phyloP scores from a whole-genome alignment of 306 rosid species.

The Cucurbita maxima region DNA sequence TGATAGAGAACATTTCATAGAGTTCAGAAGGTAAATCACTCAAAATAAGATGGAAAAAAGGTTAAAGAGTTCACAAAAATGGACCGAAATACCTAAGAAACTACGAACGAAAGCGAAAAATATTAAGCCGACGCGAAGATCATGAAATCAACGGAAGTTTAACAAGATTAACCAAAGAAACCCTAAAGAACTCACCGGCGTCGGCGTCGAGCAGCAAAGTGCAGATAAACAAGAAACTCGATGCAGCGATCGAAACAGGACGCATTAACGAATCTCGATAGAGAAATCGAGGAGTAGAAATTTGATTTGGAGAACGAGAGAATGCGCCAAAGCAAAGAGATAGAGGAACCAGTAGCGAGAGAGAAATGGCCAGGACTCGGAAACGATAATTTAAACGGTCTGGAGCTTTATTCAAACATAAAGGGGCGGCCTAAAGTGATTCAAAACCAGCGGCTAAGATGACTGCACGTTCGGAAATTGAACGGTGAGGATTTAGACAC shows the following conservation, averaged over 20 bases:
- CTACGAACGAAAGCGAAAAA: neutral
- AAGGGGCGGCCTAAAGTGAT: slow-evolving; percentile 45
- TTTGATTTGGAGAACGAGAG: neutral
- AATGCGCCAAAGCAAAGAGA: neutral
- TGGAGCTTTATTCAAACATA: slow-evolving; percentile 49
- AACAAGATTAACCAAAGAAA: neutral
- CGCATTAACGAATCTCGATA: neutral
- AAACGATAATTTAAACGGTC: slow-evolving; percentile 7
- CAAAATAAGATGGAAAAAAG: neutral
- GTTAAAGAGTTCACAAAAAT: neutral
- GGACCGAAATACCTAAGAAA: neutral
- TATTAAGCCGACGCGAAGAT: neutral
- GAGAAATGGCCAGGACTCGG: neutral
- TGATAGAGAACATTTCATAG: neutral
- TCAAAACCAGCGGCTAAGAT: slow-evolving; percentile 37
- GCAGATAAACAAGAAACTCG: neutral
- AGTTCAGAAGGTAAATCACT: neutral
- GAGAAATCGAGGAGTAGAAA: neutral
- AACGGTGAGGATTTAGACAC: neutral
- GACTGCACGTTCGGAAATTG: neutral
- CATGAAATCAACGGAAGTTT: neutral
- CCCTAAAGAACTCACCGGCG: slow-evolving; percentile 2
- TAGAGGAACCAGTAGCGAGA: neutral
- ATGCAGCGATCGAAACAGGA: neutral
- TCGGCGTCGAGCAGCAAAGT: neutral